Conservation (phyloP, 192 early-diverging fungal genomes). For the Glomus cerebriforme region DNA sequence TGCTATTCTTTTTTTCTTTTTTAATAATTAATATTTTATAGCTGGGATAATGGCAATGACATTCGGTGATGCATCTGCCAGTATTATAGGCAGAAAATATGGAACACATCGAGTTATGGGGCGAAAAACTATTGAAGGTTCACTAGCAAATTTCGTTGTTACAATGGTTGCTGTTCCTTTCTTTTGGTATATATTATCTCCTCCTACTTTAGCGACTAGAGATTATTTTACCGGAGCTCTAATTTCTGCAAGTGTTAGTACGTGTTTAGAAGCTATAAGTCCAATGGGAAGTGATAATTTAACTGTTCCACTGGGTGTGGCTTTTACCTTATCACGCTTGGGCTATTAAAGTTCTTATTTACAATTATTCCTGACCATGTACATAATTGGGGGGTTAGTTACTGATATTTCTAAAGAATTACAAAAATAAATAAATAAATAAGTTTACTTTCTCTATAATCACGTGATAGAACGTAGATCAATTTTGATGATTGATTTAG, state of each 20-base stretch:
- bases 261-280: constrained; percentile 33
- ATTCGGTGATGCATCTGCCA: constrained; percentile 36
- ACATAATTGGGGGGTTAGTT: too few relatives aligned
- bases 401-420: too few relatives aligned
- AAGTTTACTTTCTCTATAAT: too few relatives aligned
- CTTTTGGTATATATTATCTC: constrained; percentile 24
- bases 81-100: constrained; percentile 28
- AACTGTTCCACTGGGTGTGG: constrained; percentile 33
- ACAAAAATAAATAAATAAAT: too few relatives aligned
- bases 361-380: too few relatives aligned
- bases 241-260: constrained; percentile 14
- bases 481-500: too few relatives aligned
- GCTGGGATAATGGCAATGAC: constrained; percentile 40
- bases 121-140: constrained; percentile 33
- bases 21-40: constrained; percentile 12
- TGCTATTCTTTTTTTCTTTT: not conserved
- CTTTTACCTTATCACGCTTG: not conserved
- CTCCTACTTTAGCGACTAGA: not conserved
- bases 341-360: not conserved
- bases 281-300: constrained; percentile 36
- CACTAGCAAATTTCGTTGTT: constrained; percentile 30
- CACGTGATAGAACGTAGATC: too few relatives aligned
- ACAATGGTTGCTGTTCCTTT: constrained; percentile 18
- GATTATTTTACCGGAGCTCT: constrained; percentile 27
- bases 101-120: not conserved